Evolutionary conservation across 306 rosid species (phyloP).

Genomic region (Pterocarpus santalinus): DNA sequence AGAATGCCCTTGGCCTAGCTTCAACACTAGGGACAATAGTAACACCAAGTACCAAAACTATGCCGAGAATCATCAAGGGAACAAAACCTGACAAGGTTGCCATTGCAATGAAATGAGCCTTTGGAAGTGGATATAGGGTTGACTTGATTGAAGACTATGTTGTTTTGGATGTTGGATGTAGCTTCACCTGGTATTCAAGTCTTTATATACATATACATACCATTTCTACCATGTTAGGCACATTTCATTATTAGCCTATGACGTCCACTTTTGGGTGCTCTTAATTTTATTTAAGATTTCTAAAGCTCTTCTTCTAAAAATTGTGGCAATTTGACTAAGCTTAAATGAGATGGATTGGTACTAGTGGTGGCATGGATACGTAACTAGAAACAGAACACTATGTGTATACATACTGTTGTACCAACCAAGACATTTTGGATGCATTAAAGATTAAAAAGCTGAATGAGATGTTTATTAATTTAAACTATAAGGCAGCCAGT

Average conservation of each 20-base stretch:
- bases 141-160: neutral
- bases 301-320: conserved; percentile 24
- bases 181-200: conserved; percentile 1
- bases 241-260: neutral
- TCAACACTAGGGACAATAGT: conserved; percentile 34
- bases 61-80: neutral
- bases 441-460: neutral
- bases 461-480: neutral
- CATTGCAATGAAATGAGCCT: conserved; percentile 36
- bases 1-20: conserved; percentile 61
- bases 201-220: conserved; percentile 1
- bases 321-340: conserved; percentile 7
- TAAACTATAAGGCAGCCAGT: neutral
- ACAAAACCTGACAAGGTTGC: neutral
- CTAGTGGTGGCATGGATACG: neutral
- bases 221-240: neutral
- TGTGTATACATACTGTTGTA: neutral
- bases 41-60: conserved; percentile 14
- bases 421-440: conserved; percentile 10
- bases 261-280: conserved; percentile 21
- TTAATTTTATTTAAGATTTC: conserved; percentile 35
- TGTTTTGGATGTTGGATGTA: neutral
- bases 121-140: neutral
- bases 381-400: neutral
- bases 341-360: conserved; percentile 33